Evolutionary conservation across 1,139 yeast genomes (phyloP).

Genomic region (Geotrichum citri-aurantii): DNA sequence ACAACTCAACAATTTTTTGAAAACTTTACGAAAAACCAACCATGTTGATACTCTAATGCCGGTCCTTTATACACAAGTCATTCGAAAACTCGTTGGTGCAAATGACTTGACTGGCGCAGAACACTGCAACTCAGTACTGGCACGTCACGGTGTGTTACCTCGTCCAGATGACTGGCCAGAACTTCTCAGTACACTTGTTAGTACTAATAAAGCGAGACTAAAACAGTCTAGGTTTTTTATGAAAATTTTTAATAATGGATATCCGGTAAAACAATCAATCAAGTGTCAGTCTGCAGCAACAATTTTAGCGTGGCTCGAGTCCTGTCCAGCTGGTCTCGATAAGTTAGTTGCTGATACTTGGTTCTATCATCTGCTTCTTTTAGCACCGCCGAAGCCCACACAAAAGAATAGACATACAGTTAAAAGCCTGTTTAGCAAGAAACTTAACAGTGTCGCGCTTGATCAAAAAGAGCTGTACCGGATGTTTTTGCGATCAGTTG

Average conservation of each 20-base stretch:
- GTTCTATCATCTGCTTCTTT: background rate
- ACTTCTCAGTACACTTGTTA: background rate
- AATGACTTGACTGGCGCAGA: background rate
- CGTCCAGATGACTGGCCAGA: background rate
- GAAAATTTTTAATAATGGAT: background rate
- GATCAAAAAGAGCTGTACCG: constrained; percentile 1
- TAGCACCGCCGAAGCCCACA: background rate
- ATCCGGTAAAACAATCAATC: background rate
- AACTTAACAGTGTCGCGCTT: background rate
- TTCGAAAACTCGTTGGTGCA: background rate
- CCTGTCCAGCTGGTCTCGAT: background rate
- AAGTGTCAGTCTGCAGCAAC: background rate
- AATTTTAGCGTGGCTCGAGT: background rate
- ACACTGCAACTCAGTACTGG: background rate
- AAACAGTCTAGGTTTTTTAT: background rate
- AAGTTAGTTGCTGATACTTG: background rate
- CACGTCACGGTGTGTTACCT: background rate
- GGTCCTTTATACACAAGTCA: background rate
- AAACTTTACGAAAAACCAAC: background rate
- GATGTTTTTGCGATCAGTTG: background rate
- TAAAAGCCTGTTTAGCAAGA: background rate
- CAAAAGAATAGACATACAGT: background rate
- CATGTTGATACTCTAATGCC: background rate
- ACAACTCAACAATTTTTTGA: background rate
- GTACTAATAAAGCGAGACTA: background rate